Evolutionary conservation across 805 yeast genomes (phyloP), one percentile per base, ranked within the genome.

Genomic region (Candida vartiovaarae): DNA sequence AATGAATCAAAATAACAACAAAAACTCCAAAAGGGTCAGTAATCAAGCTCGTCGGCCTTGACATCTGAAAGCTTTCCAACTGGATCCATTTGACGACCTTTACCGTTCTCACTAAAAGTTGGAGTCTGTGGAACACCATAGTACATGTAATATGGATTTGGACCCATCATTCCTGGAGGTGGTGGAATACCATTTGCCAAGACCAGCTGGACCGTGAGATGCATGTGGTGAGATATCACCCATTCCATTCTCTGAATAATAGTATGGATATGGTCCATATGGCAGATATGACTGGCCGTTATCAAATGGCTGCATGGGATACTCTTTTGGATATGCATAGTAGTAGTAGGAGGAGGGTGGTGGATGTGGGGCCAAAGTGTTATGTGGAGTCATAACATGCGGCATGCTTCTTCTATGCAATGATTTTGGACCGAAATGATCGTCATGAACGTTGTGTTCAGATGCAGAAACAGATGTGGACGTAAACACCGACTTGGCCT

Each of bases 241-340:
- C 48, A 50, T 42, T 5, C 54, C 36, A 6, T 49, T 41, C 3
- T 55, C 57, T 20, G 55, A 52, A 43, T 53, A 52, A 39, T 45
- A 55, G 39, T 50, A 55, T 38, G 61, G 60, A 30, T 51, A 52
- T 8, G 54, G 45, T 24, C 51, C 50, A 33, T 56, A 55, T 24
- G 56, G 41, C 40, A 53, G 31, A 39, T 47, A 56, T 34, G 50
- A 41, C 7, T 46, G 48, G 31, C 52, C 56, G 25, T 60, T 67
- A 40, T 55, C 59, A 38, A 49, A 48, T 36, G 49, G 55, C 26
- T 31, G 36, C 37, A 43, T 33, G 37, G 10, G 25, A 5, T 42
- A 46, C 34, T 60, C 60, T 39, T 61, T 62, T 28, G 64, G 63
- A 38, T 57, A 54, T 30, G 62, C 53, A 39, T 59, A 59, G 45